Evolutionary conservation across 1,139 yeast species (phyloP).

Genomic region (Arxiozyma heterogenica): DNA sequence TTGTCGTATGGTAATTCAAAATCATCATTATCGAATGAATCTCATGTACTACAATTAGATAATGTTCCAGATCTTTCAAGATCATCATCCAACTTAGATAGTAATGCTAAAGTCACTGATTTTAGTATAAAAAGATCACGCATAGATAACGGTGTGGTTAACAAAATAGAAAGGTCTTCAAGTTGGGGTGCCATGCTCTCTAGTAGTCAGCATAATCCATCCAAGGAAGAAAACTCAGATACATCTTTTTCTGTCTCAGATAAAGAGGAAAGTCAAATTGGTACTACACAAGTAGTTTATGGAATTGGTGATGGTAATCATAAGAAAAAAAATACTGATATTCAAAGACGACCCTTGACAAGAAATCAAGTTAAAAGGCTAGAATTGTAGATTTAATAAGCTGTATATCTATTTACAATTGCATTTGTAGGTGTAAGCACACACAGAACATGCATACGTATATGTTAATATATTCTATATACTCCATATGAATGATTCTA

Average conservation of each 20-base stretch:
- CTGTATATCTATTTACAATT: too few relatives aligned
- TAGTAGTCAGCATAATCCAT: conserved; percentile 8
- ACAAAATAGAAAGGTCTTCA: conserved; percentile 10
- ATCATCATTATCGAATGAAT: neutral
- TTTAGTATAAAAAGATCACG: neutral
- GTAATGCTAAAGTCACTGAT: neutral
- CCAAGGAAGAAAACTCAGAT: neutral
- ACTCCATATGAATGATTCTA: neutral
- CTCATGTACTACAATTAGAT: neutral
- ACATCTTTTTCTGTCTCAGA: neutral
- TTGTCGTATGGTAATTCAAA: neutral
- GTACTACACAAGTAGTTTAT: conserved; percentile 32
- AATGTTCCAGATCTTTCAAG: neutral
- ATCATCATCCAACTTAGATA: conserved; percentile 1
- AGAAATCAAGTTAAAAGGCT: conserved; percentile 14
- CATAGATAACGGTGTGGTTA: neutral
- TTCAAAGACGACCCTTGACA: conserved; percentile 15
- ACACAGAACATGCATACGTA: neutral
- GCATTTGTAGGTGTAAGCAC: too few relatives aligned
- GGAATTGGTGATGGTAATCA: conserved; percentile 11
- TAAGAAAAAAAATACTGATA: conserved; percentile 10
- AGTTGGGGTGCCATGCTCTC: conserved; percentile 29
- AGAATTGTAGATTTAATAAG: conserved; percentile 3
- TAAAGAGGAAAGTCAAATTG: conserved; percentile 13
- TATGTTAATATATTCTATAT: too few relatives aligned